Conservation (phyloP, 768 basidiomycete genomes). For the Kwoniella sp. region DNA sequence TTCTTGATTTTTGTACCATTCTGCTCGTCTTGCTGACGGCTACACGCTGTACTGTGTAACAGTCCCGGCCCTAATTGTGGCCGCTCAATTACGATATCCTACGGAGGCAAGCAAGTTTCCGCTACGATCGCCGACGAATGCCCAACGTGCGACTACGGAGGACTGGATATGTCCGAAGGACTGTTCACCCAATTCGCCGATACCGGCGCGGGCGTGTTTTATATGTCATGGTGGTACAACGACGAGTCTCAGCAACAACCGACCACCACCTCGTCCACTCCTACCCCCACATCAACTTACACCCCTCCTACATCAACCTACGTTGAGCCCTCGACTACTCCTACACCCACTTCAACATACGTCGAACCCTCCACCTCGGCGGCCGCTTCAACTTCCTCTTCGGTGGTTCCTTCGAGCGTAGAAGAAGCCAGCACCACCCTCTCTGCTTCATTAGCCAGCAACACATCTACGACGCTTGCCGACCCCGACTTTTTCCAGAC, state of each 20-base stretch:
- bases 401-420: neutral
- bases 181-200: constrained; percentile 67
- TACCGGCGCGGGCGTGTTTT: constrained; percentile 62
- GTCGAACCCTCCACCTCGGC: constrained; percentile 23
- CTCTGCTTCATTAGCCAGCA: constrained; percentile 9
- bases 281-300: constrained; percentile 33
- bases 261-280: constrained; percentile 41
- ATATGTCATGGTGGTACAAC: constrained; percentile 66
- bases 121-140: constrained; percentile 73
- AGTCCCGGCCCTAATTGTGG: constrained; percentile 71
- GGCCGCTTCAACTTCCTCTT: constrained; percentile 19
- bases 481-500: constrained; percentile 13
- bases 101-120: constrained; percentile 63
- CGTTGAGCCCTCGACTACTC: constrained; percentile 29
- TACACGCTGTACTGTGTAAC: no score
- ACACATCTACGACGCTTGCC: constrained; percentile 2
- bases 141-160: constrained; percentile 66
- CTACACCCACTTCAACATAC: constrained; percentile 24
- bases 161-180: constrained; percentile 69
- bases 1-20: constrained; percentile 4
- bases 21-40: no score
- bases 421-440: constrained; percentile 12
- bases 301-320: constrained; percentile 28
- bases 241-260: constrained; percentile 49
- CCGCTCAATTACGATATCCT: constrained; percentile 65